A percentile compares a stretch with the other conserved stretches of the same genome.
Conservation (phyloP, 192 early-diverging fungal genomes). For the Backusella luteola region DNA sequence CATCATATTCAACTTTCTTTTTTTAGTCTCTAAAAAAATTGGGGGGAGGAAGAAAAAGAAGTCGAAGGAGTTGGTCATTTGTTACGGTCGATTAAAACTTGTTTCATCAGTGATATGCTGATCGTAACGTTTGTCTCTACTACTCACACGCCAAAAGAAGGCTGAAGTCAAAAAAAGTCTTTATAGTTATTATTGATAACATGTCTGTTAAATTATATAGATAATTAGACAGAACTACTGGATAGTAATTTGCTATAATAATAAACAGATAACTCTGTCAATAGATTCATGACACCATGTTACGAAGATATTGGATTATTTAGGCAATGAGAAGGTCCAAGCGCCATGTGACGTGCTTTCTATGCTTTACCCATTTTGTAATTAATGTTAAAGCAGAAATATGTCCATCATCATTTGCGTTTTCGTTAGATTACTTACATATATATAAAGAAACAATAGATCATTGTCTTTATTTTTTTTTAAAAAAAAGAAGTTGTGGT, state of each 20-base stretch:
- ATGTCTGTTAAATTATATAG: background rate
- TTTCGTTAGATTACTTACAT: background rate
- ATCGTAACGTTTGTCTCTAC: background rate
- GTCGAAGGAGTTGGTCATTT: background rate
- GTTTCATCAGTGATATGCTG: background rate
- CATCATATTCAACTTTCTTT: background rate
- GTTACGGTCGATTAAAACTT: background rate
- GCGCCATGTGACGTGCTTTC: background rate
- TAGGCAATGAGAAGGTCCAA: background rate
- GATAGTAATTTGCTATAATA: background rate
- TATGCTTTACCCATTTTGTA: background rate
- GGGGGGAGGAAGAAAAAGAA: background rate
- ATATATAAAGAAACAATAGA: background rate
- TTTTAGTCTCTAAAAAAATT: background rate
- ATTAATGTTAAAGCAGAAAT: background rate
- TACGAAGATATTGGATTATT: background rate
- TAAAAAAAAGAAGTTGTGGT: background rate
- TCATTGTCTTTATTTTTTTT: background rate
- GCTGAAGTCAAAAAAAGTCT: background rate
- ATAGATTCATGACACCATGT: background rate
- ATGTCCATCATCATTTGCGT: background rate
- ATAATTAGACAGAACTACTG: background rate
- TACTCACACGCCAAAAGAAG: background rate
- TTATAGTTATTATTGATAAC: background rate
- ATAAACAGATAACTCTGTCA: background rate